Base-by-base conservation (phyloP, 2,329 filamentous ascomycete genomes). In the Exophiala spinifera region DNA sequence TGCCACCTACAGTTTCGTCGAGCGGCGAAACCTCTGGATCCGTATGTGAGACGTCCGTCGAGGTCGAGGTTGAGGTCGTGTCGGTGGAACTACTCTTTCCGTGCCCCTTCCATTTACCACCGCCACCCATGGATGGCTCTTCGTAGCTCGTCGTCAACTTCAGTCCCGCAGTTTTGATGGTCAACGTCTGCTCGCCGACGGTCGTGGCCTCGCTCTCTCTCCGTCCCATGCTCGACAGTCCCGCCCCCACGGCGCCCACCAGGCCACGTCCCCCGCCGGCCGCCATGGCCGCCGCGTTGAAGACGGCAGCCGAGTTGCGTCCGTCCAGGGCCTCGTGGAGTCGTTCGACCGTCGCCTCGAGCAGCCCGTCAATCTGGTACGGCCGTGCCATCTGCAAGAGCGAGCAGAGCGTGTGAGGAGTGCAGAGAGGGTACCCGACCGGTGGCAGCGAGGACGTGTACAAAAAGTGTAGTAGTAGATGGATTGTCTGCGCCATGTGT, bases 241-340 rank as follows among this genome's bases (percentile, higher is more conserved):
- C 75, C 20, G 72, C 72, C 4, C 82, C 77, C 63, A 81, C 84
- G 34, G 79, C 74, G 65, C 83, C 89, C 49, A 87, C 85, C 23
- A 92, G 89, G 45, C 89, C 88, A 45, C 91, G 84, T 0, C 94
- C 94, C 21, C 94, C 91, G 10, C 94, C 94, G 1, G 94, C 94
- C 0, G 91, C 94, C 94, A 97, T 97, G 49, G 94, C 94, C 0
- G 92, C 94, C 0, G 94, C 94, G 62, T 99, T 99, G 77, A 99
- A 99, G 0, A 99, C 91, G 4, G 94, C 94, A 0, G 94, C 94
- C 0, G 94, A 92, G 63, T 97, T 99, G 44, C 92, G 83, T 45
- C 89, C 94, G 69, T 99, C 94, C 3, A 99, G 82, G 0, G 95
- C 82, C 25, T 88, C 81, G 66, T 99, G 94, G 0, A 99, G 79